Evolutionary conservation across 352 stramenopile species (phyloP).

Genomic region (Globisporangium camurandrum): DNA sequence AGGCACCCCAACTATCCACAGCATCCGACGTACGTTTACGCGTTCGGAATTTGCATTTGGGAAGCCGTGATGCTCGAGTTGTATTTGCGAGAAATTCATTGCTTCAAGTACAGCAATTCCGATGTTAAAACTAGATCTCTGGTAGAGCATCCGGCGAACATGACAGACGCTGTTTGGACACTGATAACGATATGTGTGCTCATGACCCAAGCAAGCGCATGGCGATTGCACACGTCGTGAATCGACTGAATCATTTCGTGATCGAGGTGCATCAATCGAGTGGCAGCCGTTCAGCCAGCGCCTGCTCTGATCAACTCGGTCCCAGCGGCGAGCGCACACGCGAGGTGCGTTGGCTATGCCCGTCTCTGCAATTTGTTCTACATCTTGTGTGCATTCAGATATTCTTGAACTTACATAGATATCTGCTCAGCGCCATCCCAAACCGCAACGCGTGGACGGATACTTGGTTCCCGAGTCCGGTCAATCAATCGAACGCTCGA

Average conservation of each 20-base stretch:
- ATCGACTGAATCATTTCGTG: conserved; percentile 5
- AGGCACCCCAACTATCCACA: no score
- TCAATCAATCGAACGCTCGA: background rate
- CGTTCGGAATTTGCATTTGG: conserved; percentile 19
- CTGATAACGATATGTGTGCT: conserved; percentile 12
- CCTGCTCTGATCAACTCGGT: no score
- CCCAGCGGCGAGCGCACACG: no score
- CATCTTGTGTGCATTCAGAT: no score
- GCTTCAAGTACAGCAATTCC: background rate
- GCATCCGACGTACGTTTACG: conserved; percentile 20
- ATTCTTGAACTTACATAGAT: no score
- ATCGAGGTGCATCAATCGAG: background rate
- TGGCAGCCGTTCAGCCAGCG: background rate
- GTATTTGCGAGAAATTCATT: background rate
- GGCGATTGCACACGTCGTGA: conserved; percentile 9
- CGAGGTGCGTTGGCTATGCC: no score
- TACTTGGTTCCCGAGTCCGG: background rate
- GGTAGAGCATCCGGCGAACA: background rate
- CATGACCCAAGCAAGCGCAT: conserved; percentile 5
- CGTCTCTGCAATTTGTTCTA: no score
- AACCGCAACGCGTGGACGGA: background rate
- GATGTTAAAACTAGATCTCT: no score
- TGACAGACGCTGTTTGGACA: background rate
- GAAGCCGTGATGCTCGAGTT: conserved; percentile 10
- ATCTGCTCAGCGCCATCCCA: background rate